These are phyloP conservation scores for Colletotrichum euphorbiae DNA, from an alignment of 2,329 filamentous ascomycete species.

Conservation along the genomic window DNA sequence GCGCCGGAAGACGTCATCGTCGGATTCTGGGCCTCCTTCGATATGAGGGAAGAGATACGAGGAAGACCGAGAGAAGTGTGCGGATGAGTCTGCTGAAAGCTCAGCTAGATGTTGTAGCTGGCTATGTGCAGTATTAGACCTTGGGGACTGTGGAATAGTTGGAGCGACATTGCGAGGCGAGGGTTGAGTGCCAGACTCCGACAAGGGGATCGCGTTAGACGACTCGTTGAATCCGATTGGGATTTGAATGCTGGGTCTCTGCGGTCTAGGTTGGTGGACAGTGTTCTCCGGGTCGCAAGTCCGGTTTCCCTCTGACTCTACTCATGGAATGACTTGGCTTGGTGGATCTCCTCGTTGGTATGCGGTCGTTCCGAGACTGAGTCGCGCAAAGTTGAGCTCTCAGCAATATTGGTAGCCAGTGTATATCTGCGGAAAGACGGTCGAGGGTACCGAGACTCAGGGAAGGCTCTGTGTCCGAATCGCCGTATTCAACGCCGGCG, in stretches of 20 bases:
- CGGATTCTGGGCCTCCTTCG: background rate
- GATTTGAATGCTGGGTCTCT: background rate
- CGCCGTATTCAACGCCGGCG: background rate
- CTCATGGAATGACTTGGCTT: constrained; percentile 6
- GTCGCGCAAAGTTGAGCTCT: no score
- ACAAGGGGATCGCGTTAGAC: no score
- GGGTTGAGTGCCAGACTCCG: no score
- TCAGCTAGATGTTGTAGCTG: background rate
- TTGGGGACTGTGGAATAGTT: no score
- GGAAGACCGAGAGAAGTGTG: background rate
- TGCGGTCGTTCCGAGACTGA: no score
- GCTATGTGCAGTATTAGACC: background rate
- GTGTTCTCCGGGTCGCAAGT: background rate
- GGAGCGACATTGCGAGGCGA: no score
- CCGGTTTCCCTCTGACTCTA: constrained; percentile 15
- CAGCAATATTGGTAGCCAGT: background rate
- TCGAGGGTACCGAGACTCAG: background rate
- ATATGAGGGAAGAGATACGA: background rate
- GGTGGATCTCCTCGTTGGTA: background rate
- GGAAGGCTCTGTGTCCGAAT: background rate
- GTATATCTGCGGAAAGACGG: background rate
- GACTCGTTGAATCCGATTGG: background rate
- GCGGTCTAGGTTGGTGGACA: background rate
- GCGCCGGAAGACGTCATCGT: constrained; percentile 16
- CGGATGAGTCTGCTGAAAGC: background rate